Evolutionary conservation across 306 rosid species (phyloP).

Genomic region (Mimosa bimucronata): DNA sequence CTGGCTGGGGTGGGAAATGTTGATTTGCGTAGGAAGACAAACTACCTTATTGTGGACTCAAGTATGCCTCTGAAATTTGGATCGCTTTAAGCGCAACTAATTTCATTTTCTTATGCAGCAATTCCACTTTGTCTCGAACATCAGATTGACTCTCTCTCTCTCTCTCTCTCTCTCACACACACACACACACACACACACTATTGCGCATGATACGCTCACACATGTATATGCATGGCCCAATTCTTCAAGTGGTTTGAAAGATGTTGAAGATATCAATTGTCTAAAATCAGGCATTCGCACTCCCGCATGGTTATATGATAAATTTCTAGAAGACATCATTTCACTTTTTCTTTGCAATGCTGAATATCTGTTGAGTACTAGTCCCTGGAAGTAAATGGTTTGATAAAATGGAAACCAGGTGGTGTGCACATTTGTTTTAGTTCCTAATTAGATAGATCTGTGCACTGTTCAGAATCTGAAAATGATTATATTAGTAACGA

Average conservation of each 20-base stretch:
- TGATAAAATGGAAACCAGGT: background rate
- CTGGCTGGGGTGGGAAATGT: conserved; percentile 85
- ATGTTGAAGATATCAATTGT: conserved; percentile 13
- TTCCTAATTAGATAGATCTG: background rate
- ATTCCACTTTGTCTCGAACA: background rate
- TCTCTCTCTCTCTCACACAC: background rate
- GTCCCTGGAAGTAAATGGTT: background rate
- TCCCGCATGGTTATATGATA: background rate
- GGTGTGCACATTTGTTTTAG: background rate
- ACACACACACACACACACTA: background rate
- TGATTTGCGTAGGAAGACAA: conserved; percentile 80
- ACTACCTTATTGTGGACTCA: conserved; percentile 75
- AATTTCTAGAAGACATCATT: background rate
- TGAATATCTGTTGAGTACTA: background rate
- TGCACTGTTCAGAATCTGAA: background rate
- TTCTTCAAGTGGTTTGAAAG: background rate
- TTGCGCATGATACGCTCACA: background rate
- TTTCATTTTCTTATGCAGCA: conserved; percentile 1
- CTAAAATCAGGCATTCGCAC: background rate
- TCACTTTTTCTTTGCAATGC: background rate
- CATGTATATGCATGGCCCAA: background rate
- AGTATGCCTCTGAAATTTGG: conserved; percentile 46
- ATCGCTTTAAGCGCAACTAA: background rate
- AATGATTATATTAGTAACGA: background rate
- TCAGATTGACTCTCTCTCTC: conserved; percentile 9